Percentiles rank a stretch among this genome's conserved stretches.
Evolutionary conservation across 306 rosid species (phyloP).

Genomic region (Quercus ilex): DNA sequence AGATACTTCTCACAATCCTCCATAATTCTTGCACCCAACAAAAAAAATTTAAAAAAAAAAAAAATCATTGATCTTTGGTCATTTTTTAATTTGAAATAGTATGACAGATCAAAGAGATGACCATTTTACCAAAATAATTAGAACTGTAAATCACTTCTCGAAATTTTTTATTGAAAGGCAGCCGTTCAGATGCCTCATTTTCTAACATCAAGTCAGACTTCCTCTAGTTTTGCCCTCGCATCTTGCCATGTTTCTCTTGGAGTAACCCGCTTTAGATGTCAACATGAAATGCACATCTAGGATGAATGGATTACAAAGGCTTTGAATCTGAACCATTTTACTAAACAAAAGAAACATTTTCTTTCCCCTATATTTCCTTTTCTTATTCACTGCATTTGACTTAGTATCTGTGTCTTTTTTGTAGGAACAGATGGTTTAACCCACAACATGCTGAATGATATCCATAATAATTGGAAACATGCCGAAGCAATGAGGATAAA

Average conservation of each 20-base stretch:
- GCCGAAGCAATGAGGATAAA: conserved; percentile 77
- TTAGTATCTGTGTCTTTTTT: conserved; percentile 7
- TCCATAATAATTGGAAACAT: conserved; percentile 87
- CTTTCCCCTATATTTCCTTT: background rate
- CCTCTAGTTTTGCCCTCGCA: background rate
- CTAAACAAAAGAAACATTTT: conserved; percentile 1
- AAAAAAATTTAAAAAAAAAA: too few relatives aligned
- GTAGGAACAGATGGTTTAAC: conserved; percentile 96
- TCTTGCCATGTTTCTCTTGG: background rate
- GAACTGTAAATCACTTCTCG: too few relatives aligned
- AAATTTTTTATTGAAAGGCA: too few relatives aligned
- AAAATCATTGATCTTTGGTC: background rate
- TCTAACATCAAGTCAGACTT: background rate
- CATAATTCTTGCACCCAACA: background rate
- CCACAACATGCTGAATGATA: conserved; percentile 77
- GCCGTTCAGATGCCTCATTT: background rate
- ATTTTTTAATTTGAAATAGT: background rate
- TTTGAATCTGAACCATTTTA: background rate
- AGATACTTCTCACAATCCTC: too few relatives aligned
- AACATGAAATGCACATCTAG: background rate
- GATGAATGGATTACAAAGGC: background rate
- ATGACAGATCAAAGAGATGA: background rate
- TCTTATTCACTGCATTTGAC: conserved; percentile 7
- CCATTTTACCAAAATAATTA: background rate
- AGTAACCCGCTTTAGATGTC: too few relatives aligned